Percentiles rank a stretch among this genome's conserved stretches.
Evolutionary conservation across 257 asterid genomes (phyloP).

Genomic region (Prunella vulgaris): DNA sequence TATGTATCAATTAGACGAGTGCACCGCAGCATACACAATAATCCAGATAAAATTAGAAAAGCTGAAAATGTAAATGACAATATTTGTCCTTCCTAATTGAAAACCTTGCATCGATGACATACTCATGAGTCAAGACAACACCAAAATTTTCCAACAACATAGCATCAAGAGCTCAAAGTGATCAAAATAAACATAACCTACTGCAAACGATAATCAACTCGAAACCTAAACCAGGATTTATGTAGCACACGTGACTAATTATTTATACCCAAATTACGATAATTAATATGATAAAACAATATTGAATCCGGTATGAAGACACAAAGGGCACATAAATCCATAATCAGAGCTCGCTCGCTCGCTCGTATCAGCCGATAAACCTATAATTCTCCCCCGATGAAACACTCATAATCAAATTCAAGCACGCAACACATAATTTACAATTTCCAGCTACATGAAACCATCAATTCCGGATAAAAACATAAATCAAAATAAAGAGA

Average conservation of each 20-base stretch:
- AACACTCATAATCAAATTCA: not conserved
- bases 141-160: not conserved
- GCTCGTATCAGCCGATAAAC: conserved; percentile 1
- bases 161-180: not conserved
- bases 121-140: not conserved
- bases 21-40: not conserved
- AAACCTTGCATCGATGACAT: not conserved
- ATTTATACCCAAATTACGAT: not conserved
- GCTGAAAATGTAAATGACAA: not conserved
- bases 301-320: not conserved
- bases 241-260: not conserved
- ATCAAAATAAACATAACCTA: not conserved
- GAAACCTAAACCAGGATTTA: not conserved
- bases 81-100: not conserved
- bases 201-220: not conserved
- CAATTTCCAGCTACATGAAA: not conserved
- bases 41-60: not conserved
- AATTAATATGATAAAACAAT: not conserved
- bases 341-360: conserved; percentile 1
- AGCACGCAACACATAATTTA: not conserved
- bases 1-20: not conserved
- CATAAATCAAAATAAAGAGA: not conserved
- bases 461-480: not conserved
- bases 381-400: not conserved
- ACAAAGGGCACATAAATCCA: not conserved